Base-by-base conservation (phyloP, 768 basidiomycete genomes). In the Rhizopogon salebrosus region DNA sequence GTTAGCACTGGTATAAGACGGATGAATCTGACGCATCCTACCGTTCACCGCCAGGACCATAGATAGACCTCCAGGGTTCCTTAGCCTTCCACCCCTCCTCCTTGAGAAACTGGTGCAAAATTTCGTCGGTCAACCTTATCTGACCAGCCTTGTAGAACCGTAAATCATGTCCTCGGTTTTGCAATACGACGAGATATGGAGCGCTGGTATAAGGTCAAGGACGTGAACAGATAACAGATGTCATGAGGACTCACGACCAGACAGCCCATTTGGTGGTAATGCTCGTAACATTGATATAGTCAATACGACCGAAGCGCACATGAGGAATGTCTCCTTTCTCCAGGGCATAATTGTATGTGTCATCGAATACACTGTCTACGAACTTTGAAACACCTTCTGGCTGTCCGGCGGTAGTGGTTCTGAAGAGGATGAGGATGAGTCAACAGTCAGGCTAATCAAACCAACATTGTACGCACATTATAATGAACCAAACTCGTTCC, bases 231-330 rank as follows among this genome's bases (percentile, higher is more conserved):
- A 9, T 46, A 53, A 0, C 48, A 57, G 37, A 36, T 16, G 48
- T 3, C n/a, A 11, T 5, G 14, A 34, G 58, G 24, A 78, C 83
- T 54, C 64, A 93, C 93, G 80, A 79, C 89, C 91, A 94, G 43
- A 95, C 67, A 34, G 66, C 73, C 93, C 93, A 95, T 63, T 87
- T 87, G 2, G 91, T 92, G 52, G 92, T 94, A 52, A 93, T 68
- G 49, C 75, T 70, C 3, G 89, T 92, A 57, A 94, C 92, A 56
- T 86, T 84, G 57, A 92, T 71, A 67, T 93, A 95, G 72, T 95
- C 91, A 53, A 95, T 82, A 55, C 93, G 83, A 48, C 82, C 93
- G 80, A 87, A 95, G 53, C 80, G 83, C 52, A 94, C 79, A 62
- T 89, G 66, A 3, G 82, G 83, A 16, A 90, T 69, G 64, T 87